Percentiles rank a stretch among this genome's conserved stretches.
phyloP scores from a whole-genome alignment of 805 yeast species.

The Wickerhamomyces strasburgensis region DNA sequence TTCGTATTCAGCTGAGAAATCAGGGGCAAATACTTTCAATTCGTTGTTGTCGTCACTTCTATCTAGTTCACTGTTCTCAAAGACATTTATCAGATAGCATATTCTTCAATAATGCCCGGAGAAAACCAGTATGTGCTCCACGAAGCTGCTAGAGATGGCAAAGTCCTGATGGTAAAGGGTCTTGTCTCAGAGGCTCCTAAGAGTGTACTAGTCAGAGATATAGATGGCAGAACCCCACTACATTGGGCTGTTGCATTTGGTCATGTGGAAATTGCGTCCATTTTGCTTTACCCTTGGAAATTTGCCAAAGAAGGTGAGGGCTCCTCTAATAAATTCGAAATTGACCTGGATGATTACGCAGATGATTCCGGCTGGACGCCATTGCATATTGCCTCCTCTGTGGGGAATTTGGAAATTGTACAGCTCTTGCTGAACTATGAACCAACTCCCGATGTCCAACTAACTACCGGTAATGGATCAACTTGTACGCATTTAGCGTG shows the following conservation, averaged over 20 bases:
- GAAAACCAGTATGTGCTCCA: slow-evolving; percentile 32
- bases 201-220: slow-evolving; percentile 46
- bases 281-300: slow-evolving; percentile 35
- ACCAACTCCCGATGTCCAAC: slow-evolving; percentile 56
- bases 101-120: background rate
- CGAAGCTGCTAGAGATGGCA: slow-evolving; percentile 63
- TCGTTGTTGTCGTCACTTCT: too few relatives aligned
- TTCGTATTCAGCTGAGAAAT: too few relatives aligned
- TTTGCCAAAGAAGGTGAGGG: slow-evolving; percentile 11
- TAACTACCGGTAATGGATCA: slow-evolving; percentile 61
- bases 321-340: slow-evolving; percentile 23
- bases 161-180: slow-evolving; percentile 45
- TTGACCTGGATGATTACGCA: slow-evolving; percentile 60
- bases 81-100: background rate
- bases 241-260: slow-evolving; percentile 85
- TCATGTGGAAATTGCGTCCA: slow-evolving; percentile 44
- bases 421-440: slow-evolving; percentile 42
- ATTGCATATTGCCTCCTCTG: slow-evolving; percentile 73
- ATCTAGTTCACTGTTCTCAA: too few relatives aligned
- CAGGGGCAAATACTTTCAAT: too few relatives aligned
- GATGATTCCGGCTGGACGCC: slow-evolving; percentile 91
- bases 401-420: slow-evolving; percentile 57
- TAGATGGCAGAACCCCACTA: slow-evolving; percentile 73
- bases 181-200: slow-evolving; percentile 43
- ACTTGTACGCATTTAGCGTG: slow-evolving; percentile 76